Evolutionary conservation across 768 basidiomycete genomes (phyloP).

Genomic region (Crepidotus variabilis): DNA sequence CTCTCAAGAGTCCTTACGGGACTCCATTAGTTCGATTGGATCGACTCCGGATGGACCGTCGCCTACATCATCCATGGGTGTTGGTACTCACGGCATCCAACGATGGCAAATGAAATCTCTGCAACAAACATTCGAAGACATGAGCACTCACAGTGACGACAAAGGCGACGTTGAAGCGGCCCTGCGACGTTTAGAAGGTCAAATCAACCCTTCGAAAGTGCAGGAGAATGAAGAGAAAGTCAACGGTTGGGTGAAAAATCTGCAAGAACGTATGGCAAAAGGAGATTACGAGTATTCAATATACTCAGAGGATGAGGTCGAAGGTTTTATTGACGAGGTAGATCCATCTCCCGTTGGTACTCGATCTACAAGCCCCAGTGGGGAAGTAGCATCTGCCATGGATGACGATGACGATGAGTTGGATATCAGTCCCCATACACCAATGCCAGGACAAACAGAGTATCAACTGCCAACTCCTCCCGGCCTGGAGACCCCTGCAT

Average conservation of each 20-base stretch:
- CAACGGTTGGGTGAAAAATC: conserved; percentile 75
- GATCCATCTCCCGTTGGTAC: conserved; percentile 15
- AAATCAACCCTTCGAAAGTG: conserved; percentile 72
- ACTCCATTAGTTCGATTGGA: conserved; percentile 41
- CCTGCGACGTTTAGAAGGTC: conserved; percentile 75
- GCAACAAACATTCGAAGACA: conserved; percentile 48
- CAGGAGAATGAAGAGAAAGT: conserved; percentile 74
- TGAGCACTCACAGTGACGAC: conserved; percentile 69
- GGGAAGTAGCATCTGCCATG: conserved; percentile 9
- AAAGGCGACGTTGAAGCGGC: conserved; percentile 80
- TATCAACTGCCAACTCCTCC: conserved; percentile 23
- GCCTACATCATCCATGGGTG: conserved; percentile 32
- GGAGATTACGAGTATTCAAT: conserved; percentile 67
- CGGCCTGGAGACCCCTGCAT: conserved; percentile 26
- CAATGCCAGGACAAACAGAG: conserved; percentile 27
- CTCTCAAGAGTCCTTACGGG: conserved; percentile 53
- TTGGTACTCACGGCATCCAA: conserved; percentile 51
- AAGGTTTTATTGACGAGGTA: conserved; percentile 23
- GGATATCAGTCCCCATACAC: conserved; percentile 22
- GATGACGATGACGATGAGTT: conserved; percentile 12
- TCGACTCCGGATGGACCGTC: conserved; percentile 23
- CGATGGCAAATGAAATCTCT: conserved; percentile 83
- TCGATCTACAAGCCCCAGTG: conserved; percentile 12
- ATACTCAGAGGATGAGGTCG: conserved; percentile 39
- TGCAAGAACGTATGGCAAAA: conserved; percentile 60